Evolutionary conservation across 139 green algal species (phyloP).

Genomic region (Chlorella sp.): DNA sequence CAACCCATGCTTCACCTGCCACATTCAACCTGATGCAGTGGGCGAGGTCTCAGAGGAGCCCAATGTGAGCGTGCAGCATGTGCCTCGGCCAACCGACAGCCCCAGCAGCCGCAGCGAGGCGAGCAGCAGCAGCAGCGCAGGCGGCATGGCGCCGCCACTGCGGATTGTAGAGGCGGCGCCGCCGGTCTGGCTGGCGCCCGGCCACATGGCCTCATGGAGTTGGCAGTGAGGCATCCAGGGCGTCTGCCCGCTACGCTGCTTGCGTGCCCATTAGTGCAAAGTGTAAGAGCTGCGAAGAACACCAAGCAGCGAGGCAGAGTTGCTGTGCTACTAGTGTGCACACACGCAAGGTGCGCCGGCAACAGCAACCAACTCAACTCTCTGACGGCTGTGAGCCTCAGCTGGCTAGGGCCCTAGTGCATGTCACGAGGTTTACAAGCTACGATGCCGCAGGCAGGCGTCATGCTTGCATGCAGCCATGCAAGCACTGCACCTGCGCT

Average conservation of each 20-base stretch:
- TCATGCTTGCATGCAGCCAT: no score
- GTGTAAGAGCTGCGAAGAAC: neutral
- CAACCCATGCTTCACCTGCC: neutral
- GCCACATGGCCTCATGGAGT: slow-evolving; percentile 16
- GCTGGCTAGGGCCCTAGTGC: no score
- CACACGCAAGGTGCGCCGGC: no score
- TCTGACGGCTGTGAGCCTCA: no score
- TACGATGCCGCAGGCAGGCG: no score
- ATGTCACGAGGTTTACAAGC: no score
- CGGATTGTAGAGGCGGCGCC: neutral
- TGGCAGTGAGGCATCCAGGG: neutral
- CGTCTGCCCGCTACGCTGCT: neutral
- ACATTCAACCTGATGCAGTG: neutral
- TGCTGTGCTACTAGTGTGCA: no score
- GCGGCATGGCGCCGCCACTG: neutral
- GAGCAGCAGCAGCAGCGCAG: neutral
- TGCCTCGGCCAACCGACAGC: neutral
- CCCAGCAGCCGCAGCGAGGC: neutral
- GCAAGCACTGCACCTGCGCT: neutral
- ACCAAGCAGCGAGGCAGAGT: neutral
- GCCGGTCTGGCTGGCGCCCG: neutral
- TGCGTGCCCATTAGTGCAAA: neutral
- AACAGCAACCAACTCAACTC: no score
- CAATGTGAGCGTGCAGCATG: neutral
- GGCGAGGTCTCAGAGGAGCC: slow-evolving; percentile 2